Conservation (phyloP, 257 asterid genomes). For the Primulina tabacum region DNA sequence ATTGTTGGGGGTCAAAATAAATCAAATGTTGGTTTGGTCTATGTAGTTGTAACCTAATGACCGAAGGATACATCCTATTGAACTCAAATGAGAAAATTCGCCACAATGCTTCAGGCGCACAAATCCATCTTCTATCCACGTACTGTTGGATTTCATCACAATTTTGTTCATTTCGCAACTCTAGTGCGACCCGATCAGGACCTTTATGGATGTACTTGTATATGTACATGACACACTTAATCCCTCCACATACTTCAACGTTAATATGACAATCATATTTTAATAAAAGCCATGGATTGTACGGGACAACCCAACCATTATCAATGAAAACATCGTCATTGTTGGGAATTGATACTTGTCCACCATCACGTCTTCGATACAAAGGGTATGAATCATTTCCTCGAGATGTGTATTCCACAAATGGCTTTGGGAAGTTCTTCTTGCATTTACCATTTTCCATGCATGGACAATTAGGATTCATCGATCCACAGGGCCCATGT, state of each 20-base stretch:
- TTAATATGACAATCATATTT: background rate
- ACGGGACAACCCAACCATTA: constrained; percentile 6
- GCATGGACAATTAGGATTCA: too few relatives aligned
- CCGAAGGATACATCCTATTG: background rate
- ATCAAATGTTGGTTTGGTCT: too few relatives aligned
- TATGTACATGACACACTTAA: background rate
- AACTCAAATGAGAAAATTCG: background rate
- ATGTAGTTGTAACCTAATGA: too few relatives aligned
- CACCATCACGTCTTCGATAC: too few relatives aligned
- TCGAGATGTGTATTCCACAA: too few relatives aligned
- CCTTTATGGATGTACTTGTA: background rate
- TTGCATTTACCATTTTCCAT: too few relatives aligned
- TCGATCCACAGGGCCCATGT: too few relatives aligned
- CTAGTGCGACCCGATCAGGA: too few relatives aligned
- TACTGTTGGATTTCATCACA: background rate
- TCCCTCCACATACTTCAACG: background rate
- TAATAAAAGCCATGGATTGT: background rate
- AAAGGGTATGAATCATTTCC: too few relatives aligned
- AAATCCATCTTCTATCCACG: constrained; percentile 1
- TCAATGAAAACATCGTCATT: background rate
- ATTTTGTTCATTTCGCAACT: background rate
- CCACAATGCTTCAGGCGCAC: background rate
- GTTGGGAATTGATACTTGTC: background rate
- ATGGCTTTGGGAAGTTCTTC: too few relatives aligned
- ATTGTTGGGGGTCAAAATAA: too few relatives aligned